These are phyloP conservation scores for Carpinus fangiana DNA, from an alignment of 306 rosid species.

Conservation along the genomic window DNA sequence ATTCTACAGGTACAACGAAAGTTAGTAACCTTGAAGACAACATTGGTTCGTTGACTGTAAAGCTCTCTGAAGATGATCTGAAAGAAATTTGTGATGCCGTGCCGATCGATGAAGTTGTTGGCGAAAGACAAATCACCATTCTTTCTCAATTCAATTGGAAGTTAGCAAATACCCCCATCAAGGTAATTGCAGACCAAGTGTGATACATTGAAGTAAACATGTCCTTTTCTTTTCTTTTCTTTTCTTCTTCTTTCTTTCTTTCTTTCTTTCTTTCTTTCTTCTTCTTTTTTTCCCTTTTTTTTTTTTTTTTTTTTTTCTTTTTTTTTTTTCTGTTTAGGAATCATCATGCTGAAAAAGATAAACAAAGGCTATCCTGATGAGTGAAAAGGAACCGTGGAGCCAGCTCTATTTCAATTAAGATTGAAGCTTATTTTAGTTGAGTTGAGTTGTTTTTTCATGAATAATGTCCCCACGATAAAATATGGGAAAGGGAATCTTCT, in stretches of 20 bases:
- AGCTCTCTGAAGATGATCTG: conserved; percentile 58
- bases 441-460: no score
- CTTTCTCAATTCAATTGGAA: conserved; percentile 38
- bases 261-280: not conserved
- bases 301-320: no score
- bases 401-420: no score
- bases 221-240: no score
- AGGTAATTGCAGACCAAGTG: conserved; percentile 17
- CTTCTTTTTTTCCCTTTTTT: no score
- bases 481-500: no score
- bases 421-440: no score
- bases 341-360: not conserved
- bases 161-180: conserved; percentile 55
- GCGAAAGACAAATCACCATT: conserved; percentile 40
- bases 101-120: conserved; percentile 53
- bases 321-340: not conserved
- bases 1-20: conserved; percentile 56
- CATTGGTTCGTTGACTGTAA: conserved; percentile 51
- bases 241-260: no score
- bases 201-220: not conserved
- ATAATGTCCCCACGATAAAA: no score
- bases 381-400: not conserved
- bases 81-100: conserved; percentile 61
- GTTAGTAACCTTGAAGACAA: conserved; percentile 60
- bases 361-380: not conserved